phyloP scores from a whole-genome alignment of 176 grass and related monocot species.

The Leersia perrieri region DNA sequence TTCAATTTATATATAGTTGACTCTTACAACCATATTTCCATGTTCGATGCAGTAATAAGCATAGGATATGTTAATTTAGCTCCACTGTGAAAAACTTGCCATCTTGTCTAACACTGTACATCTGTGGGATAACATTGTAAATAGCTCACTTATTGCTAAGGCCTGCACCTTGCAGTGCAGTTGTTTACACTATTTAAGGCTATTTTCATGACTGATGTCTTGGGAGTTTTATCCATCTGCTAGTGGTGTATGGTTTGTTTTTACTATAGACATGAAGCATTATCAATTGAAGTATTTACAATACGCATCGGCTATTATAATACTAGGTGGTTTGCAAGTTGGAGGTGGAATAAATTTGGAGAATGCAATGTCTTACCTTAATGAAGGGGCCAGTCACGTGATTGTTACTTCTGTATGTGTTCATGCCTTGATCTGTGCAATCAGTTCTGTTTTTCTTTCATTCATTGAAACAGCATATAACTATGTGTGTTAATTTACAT shows the following conservation, averaged over 20 bases:
- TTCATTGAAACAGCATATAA: background rate
- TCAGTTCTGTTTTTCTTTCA: background rate
- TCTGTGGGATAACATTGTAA: too few relatives aligned
- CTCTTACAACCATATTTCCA: background rate
- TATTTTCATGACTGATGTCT: background rate
- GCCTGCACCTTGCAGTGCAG: background rate
- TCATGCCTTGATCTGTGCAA: conserved; percentile 24
- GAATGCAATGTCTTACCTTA: conserved; percentile 71
- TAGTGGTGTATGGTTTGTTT: conserved; percentile 24
- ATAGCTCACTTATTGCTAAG: background rate
- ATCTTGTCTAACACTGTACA: too few relatives aligned
- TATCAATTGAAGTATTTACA: conserved; percentile 23
- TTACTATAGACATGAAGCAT: background rate
- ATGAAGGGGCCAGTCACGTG: conserved; percentile 94
- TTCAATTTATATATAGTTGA: background rate
- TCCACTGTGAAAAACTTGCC: too few relatives aligned
- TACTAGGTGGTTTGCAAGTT: conserved; percentile 89
- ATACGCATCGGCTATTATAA: conserved; percentile 33
- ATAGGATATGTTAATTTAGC: background rate
- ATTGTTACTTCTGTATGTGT: conserved; percentile 88
- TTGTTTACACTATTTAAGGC: background rate
- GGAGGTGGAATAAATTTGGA: conserved; percentile 93
- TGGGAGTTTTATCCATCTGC: background rate
- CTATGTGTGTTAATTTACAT: background rate
- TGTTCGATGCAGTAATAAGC: background rate